Percentiles rank a stretch among this genome's conserved stretches.
Conservation (phyloP, 2,329 filamentous ascomycete species). For the Scolecobasidium constrictum region DNA sequence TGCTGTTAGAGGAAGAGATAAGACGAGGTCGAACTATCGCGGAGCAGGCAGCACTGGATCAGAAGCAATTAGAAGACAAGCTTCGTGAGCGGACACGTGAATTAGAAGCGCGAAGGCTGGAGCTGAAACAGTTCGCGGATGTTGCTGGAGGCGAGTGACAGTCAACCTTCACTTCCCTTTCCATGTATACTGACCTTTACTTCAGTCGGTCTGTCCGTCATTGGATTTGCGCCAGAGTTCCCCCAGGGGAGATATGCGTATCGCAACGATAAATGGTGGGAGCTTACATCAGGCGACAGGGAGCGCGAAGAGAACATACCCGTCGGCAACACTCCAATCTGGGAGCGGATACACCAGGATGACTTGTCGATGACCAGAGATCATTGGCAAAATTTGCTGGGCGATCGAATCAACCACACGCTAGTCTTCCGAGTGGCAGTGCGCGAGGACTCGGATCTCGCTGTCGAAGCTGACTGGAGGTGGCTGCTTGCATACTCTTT, state of each 20-base stretch:
- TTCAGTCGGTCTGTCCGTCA: neutral
- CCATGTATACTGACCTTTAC: too few relatives aligned
- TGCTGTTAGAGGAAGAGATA: conserved; percentile 1
- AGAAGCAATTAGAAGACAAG: neutral
- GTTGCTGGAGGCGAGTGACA: too few relatives aligned
- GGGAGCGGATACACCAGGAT: neutral
- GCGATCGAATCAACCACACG: neutral
- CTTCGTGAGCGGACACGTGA: neutral
- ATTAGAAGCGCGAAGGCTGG: neutral
- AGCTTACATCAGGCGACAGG: too few relatives aligned
- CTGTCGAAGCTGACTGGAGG: too few relatives aligned
- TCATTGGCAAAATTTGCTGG: too few relatives aligned
- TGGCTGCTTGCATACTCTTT: too few relatives aligned
- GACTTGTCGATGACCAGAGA: too few relatives aligned
- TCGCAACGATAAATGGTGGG: neutral
- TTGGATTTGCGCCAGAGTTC: neutral
- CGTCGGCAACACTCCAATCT: too few relatives aligned
- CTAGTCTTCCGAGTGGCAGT: neutral
- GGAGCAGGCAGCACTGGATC: neutral
- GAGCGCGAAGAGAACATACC: too few relatives aligned
- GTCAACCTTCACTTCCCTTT: too few relatives aligned
- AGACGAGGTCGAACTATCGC: neutral
- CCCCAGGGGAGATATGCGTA: neutral
- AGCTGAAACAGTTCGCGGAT: neutral
- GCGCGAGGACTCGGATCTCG: too few relatives aligned